Evolutionary conservation across 2,329 filamentous ascomycete species (phyloP), one percentile per base, ranked within the genome.

Genomic region (Thelonectria discophora): DNA sequence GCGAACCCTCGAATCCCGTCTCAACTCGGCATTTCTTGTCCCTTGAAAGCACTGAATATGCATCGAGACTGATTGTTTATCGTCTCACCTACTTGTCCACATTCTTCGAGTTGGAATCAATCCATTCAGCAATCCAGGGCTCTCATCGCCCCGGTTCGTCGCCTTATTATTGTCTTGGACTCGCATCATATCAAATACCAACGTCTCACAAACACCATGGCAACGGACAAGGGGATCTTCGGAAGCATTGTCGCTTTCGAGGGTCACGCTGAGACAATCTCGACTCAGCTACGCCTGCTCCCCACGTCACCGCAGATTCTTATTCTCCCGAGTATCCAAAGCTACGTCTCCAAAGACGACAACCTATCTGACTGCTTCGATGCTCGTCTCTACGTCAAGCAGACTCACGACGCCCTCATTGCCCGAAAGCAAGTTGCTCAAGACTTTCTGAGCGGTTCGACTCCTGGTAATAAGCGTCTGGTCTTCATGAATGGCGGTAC

Each of bases 401-500:
- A 77, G 55, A 78, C 87, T 7, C 84, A 88, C 67, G 74, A 80
- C 49, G 85, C 84, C 15, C 78, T 81, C 30, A 64, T 74, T 49
- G 74, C 78, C 17, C 82, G 87, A 43, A 76, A 78, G 30, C 76
- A 83, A 54, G 76, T 76, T 45, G 87, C 86, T 8, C 74, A 77
- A 30, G 71, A 76, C 2, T 90, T 89, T 67, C 72, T 89, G 21
- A 73, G 75, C 42, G 76, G 76, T 10, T 80, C 83, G 7, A 80
- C 79, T 1, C 70, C 77, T 10, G 73, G 75, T 53, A 80, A 80
- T 60, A 86, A 83, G 65, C 81, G 82, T 58, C 72, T 89, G 5
- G 86, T 88, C 8, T 88, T 90, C 65, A 77, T 87, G 73, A 82
- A 87, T 54, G 87, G 87, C 3, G 86, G 87, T 10, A 85, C 84